Conservation (phyloP, 108 stramenopile genomes). For the Craspedostauros australis region DNA sequence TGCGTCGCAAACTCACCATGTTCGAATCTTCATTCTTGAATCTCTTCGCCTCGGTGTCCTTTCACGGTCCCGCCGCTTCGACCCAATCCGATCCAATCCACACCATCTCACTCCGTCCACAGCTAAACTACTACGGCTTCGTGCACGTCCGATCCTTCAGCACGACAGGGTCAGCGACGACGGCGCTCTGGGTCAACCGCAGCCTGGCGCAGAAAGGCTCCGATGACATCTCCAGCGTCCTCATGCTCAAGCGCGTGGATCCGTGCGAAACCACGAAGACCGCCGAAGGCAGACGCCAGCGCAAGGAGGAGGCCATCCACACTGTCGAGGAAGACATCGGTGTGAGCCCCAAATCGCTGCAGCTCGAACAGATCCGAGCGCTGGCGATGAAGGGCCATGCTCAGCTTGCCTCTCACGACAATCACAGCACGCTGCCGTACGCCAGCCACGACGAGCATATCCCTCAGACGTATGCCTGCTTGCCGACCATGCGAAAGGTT, state of each 20-base stretch:
- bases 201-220: slow-evolving; percentile 48
- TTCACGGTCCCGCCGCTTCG: background rate
- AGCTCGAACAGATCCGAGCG: slow-evolving; percentile 46
- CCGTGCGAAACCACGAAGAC: slow-evolving; percentile 70
- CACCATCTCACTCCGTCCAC: background rate
- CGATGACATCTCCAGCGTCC: slow-evolving; percentile 59
- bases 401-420: too few relatives aligned
- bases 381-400: slow-evolving; percentile 32
- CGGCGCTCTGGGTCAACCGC: slow-evolving; percentile 84
- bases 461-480: too few relatives aligned
- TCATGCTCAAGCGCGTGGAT: slow-evolving; percentile 71
- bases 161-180: slow-evolving; percentile 51
- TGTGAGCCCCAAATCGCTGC: slow-evolving; percentile 36
- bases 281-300: slow-evolving; percentile 62
- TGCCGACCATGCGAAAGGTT: too few relatives aligned
- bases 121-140: slow-evolving; percentile 82
- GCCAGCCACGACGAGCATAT: too few relatives aligned
- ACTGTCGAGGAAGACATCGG: slow-evolving; percentile 76
- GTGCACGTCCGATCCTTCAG: slow-evolving; percentile 73
- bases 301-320: slow-evolving; percentile 60
- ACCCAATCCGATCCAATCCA: background rate
- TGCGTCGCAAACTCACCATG: too few relatives aligned
- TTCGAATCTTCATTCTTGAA: too few relatives aligned
- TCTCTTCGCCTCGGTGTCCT: background rate
- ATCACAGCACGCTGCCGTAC: too few relatives aligned